Conservation (phyloP, 495 filamentous ascomycete genomes). For the Penicillium daleae region DNA sequence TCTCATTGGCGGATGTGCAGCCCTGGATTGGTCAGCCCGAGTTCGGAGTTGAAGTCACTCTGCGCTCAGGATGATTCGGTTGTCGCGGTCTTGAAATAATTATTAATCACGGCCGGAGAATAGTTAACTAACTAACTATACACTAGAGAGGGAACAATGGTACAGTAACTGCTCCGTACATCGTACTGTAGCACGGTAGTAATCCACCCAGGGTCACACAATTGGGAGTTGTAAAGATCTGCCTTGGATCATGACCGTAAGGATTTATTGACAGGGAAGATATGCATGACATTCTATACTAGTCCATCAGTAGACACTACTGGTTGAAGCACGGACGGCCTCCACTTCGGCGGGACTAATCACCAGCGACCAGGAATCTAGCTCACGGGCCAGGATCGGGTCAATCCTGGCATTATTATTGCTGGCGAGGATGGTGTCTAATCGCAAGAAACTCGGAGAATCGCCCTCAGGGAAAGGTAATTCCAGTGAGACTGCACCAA, state of each 20-base stretch:
- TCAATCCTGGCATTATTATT: background rate
- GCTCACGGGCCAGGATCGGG: background rate
- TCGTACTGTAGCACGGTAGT: background rate
- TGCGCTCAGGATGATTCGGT: conserved; percentile 11
- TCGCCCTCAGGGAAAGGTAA: background rate
- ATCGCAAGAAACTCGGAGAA: background rate
- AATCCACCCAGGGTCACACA: background rate
- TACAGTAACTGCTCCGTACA: background rate
- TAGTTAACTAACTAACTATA: too few species aligned
- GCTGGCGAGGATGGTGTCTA: background rate
- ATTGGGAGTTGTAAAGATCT: background rate
- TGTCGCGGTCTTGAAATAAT: conserved; percentile 13
- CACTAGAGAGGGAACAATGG: background rate
- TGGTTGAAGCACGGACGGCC: conserved; percentile 3
- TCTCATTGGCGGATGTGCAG: conserved; percentile 4
- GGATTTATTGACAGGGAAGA: background rate
- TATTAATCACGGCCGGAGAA: conserved; percentile 7
- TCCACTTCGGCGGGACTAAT: background rate
- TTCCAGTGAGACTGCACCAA: too few species aligned
- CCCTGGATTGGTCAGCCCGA: conserved; percentile 17
- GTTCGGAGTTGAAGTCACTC: conserved; percentile 5
- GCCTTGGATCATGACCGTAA: background rate
- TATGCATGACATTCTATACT: conserved; percentile 1
- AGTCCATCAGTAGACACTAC: background rate
- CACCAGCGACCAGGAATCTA: background rate